Evolutionary conservation across 2,329 filamentous ascomycete genomes (phyloP).

Genomic region (Mariannaea sp.): DNA sequence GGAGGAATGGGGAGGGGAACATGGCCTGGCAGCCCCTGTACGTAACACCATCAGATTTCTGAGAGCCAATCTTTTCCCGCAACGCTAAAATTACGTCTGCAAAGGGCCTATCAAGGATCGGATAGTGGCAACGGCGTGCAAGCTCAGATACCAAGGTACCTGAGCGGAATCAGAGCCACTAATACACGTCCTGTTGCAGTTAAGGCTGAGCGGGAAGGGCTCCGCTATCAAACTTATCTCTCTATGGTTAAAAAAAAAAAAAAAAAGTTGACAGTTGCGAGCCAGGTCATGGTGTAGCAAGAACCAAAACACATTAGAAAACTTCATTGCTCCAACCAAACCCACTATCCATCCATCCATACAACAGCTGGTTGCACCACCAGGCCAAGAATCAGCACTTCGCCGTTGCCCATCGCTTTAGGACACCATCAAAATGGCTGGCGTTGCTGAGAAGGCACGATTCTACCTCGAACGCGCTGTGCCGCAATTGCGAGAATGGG

Average conservation of each 20-base stretch:
- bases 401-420: not conserved
- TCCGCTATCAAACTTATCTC: no score
- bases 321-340: constrained; percentile 2
- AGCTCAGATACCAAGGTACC: no score
- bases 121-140: not conserved
- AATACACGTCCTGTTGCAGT: no score
- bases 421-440: constrained; percentile 64
- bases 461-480: constrained; percentile 94
- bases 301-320: not conserved
- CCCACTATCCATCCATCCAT: not conserved
- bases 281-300: constrained; percentile 12
- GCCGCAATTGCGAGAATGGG: constrained; percentile 89
- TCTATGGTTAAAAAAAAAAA: no score
- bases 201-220: no score
- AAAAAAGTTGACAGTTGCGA: not conserved
- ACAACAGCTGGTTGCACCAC: not conserved
- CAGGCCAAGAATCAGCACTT: not conserved
- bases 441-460: constrained; percentile 88
- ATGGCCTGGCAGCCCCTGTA: no score
- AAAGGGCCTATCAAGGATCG: no score
- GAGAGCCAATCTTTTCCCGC: constrained; percentile 4
- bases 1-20: no score
- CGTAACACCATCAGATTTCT: not conserved
- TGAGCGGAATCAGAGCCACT: no score
- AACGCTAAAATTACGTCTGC: constrained; percentile 22